Evolutionary conservation across 345 rosid genomes (phyloP), one percentile per base, ranked within the genome.

Genomic region (Triadica sebifera): DNA sequence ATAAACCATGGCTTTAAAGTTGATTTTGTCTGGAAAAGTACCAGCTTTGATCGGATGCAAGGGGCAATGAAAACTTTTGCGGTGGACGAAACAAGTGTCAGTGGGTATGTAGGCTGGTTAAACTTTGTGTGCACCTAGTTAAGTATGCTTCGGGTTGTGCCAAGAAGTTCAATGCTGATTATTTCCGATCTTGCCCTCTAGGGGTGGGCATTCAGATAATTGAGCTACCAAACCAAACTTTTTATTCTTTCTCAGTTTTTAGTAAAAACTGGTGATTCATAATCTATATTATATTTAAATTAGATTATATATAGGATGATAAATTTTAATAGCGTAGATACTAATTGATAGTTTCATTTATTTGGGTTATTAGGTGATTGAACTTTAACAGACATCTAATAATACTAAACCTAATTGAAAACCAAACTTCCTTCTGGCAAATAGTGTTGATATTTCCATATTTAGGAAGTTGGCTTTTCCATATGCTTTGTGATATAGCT

Each of bases 51-150:
- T 80, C 85, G 99, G 74, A 91, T 91, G 98, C 99, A 96, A 78
- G 98, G 97, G 49, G 99, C 99, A 66, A 91, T 96, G 99, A 93
- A 96, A 85, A 90, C 93, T 65, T 96, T 96, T 93, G 99, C 99
- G 8, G 99, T 96, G 65, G 99, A 96, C 82, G 99, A 91, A 83
- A 96, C 98, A 51, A 96, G 99, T 91, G 99, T 93, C 68, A 96
- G 99, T 80, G 99, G 99, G 99, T 96, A 45, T 29, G 83, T 57
- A 45, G 58, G 56, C n/a, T 20, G 29, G 46, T 37, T 47, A 16
- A 67, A 16, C 16, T 52, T 20, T 65, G 13, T 29, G 68, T 53
- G 39, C n/a, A 20, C 8, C 51, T 45, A 5, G 37, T 47, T 37
- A 38, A 37, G 38, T 19, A 19, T 7, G n/a, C 7, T 58, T 58